phyloP scores from a whole-genome alignment of 2,329 filamentous ascomycete genomes.

The Bipolaris zeicola region DNA sequence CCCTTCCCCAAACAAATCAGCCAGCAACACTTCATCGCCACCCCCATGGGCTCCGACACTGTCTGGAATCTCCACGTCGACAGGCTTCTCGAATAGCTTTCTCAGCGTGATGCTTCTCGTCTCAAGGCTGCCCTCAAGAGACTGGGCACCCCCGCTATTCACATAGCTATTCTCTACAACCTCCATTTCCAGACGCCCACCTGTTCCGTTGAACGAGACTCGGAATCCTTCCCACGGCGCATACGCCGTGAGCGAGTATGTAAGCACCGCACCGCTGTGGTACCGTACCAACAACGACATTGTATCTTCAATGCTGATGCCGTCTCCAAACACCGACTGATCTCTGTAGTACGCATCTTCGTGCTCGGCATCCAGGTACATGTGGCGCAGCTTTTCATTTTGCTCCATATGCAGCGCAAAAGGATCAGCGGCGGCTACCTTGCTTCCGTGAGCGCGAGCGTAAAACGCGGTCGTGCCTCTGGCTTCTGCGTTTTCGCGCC shows the following conservation, averaged over 20 bases:
- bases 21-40: constrained; percentile 62
- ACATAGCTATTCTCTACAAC: constrained; percentile 66
- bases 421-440: constrained; percentile 59
- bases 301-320: constrained; percentile 68
- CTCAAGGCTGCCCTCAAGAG: constrained; percentile 60
- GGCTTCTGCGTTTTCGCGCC: constrained; percentile 64
- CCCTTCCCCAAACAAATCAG: constrained; percentile 62
- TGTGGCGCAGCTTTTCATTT: constrained; percentile 60
- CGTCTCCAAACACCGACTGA: constrained; percentile 67
- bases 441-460: constrained; percentile 57
- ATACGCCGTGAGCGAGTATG: constrained; percentile 65
- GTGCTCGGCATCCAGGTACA: constrained; percentile 68
- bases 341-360: constrained; percentile 67
- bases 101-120: constrained; percentile 57
- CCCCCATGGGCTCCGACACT: constrained; percentile 64
- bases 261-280: constrained; percentile 61
- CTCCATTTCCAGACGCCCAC: constrained; percentile 64
- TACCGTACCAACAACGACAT: constrained; percentile 67
- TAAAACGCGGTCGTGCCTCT: constrained; percentile 61
- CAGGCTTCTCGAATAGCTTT: constrained; percentile 62
- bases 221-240: constrained; percentile 68
- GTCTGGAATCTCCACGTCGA: constrained; percentile 59
- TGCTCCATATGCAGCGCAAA: constrained; percentile 64
- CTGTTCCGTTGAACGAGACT: constrained; percentile 63
- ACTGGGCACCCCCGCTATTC: constrained; percentile 65